phyloP scores from a whole-genome alignment of 306 rosid species.

The Neltuma alba region DNA sequence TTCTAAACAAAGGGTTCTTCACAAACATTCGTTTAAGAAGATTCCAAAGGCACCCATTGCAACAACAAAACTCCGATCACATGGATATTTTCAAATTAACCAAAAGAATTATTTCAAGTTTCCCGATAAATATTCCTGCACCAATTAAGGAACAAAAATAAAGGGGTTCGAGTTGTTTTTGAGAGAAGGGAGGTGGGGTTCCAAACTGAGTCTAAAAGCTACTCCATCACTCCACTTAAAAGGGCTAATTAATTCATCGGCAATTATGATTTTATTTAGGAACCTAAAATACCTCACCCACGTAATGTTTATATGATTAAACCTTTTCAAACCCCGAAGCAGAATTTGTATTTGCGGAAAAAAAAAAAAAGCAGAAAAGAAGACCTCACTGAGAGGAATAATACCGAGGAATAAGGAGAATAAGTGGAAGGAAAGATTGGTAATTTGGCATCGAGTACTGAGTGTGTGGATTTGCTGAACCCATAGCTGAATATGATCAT shows the following conservation, averaged over 20 bases:
- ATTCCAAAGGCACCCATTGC: conserved; percentile 10
- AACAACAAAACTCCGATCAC: neutral
- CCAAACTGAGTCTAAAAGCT: conserved; percentile 14
- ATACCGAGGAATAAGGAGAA: conserved; percentile 22
- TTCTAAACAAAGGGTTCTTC: too few relatives aligned
- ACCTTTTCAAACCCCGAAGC: conserved; percentile 18
- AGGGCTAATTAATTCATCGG: neutral
- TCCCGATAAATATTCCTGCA: neutral
- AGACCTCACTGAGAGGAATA: conserved; percentile 4
- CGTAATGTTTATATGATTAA: neutral
- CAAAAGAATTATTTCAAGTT: neutral
- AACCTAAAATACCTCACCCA: neutral
- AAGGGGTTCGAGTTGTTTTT: neutral
- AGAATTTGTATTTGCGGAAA: neutral
- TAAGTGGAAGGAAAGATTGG: neutral
- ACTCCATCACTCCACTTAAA: neutral
- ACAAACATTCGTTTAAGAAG: conserved; percentile 17
- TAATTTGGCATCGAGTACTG: conserved; percentile 7
- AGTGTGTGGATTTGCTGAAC: conserved; percentile 11
- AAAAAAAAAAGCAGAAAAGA: too few relatives aligned
- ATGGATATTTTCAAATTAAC: conserved; percentile 12
- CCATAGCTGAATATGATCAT: neutral
- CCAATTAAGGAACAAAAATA: neutral
- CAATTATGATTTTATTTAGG: neutral
- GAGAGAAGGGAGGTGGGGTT: neutral